Percentiles rank a stretch among this genome's conserved stretches.
Conservation (phyloP, 805 yeast species). For the Candida odintsovae region DNA sequence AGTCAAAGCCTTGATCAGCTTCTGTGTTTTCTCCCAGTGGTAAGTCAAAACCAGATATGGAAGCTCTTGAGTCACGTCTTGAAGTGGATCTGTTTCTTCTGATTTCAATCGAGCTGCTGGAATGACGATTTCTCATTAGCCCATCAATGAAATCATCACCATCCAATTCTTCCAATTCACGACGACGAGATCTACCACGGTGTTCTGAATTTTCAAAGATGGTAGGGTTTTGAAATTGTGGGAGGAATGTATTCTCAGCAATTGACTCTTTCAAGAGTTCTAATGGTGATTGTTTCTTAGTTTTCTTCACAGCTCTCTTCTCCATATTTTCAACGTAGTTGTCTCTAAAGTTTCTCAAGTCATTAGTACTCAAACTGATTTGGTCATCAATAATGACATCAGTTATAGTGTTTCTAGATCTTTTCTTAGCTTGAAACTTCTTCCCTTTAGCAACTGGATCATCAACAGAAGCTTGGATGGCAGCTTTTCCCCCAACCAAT, state of each 20-base stretch:
- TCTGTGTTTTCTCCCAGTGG: conserved; percentile 4
- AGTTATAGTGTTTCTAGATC: neutral
- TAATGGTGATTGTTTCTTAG: neutral
- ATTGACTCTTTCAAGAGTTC: neutral
- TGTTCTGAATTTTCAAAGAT: neutral
- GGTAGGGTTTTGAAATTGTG: neutral
- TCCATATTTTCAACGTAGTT: conserved; percentile 15
- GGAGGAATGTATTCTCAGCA: neutral
- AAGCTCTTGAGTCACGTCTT: conserved; percentile 21
- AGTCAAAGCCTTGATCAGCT: conserved; percentile 6
- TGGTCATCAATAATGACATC: conserved; percentile 12
- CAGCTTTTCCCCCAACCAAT: neutral
- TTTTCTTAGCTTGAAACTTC: neutral
- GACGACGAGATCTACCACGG: conserved; percentile 10
- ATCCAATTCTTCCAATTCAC: conserved; percentile 1
- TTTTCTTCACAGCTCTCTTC: conserved; percentile 1
- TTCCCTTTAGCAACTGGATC: neutral
- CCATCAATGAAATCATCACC: conserved; percentile 22
- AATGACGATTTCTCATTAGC: conserved; percentile 20
- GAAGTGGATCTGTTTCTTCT: conserved; percentile 19
- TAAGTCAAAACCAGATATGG: conserved; percentile 16
- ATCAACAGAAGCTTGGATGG: neutral
- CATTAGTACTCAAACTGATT: conserved; percentile 18
- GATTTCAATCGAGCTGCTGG: conserved; percentile 20
- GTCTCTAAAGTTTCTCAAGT: conserved; percentile 21